phyloP scores from a whole-genome alignment of 1,284 basidiomycete genomes.

The Microstroma glucosiphilum region DNA sequence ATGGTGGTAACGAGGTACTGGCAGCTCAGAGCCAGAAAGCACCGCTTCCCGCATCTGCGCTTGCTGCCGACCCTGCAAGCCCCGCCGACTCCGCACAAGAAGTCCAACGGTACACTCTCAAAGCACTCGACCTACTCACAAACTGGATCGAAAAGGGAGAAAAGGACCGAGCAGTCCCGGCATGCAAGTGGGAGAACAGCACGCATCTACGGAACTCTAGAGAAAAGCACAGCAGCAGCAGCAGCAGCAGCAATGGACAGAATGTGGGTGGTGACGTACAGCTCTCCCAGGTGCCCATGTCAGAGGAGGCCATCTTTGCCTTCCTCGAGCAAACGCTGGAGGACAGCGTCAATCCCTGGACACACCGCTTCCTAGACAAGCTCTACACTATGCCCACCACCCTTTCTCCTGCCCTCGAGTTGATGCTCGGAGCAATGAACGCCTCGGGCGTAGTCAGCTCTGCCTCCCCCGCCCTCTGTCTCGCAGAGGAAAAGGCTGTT shows the following conservation, averaged over 20 bases:
- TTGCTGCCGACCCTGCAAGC: no score
- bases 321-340: slow-evolving; percentile 9
- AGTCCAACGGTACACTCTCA: neutral
- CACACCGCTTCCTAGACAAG: slow-evolving; percentile 45
- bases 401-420: slow-evolving; percentile 51
- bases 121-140: slow-evolving; percentile 5
- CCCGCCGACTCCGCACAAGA: neutral
- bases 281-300: neutral
- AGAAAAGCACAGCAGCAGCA: neutral
- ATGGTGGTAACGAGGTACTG: no score
- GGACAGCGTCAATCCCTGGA: slow-evolving; percentile 46
- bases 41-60: no score
- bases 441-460: slow-evolving; percentile 53
- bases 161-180: neutral
- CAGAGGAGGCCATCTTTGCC: neutral
- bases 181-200: neutral
- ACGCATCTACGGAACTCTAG: neutral
- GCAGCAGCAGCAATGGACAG: slow-evolving; percentile 4
- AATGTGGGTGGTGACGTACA: neutral
- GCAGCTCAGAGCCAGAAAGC: no score
- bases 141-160: neutral
- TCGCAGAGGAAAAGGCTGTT: slow-evolving; percentile 43
- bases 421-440: slow-evolving; percentile 51
- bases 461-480: slow-evolving; percentile 51
- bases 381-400: slow-evolving; percentile 52